phyloP scores from a whole-genome alignment of 2,329 filamentous ascomycete species.

The Aspergillus fumigatus region DNA sequence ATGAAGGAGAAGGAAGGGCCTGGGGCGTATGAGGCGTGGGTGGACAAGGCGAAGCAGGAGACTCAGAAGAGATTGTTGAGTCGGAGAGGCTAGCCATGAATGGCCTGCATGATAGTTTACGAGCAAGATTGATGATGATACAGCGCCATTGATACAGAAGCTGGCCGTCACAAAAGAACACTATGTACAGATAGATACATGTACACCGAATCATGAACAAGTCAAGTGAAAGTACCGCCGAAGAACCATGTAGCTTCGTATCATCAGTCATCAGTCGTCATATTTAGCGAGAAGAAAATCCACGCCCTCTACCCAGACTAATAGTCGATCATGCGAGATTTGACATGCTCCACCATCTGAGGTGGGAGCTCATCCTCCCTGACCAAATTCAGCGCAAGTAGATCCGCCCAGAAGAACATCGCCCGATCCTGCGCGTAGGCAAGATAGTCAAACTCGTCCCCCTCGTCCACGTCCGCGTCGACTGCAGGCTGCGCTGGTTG shows the following conservation, averaged over 20 bases:
- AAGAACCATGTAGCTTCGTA: neutral
- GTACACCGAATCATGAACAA: neutral
- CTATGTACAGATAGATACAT: neutral
- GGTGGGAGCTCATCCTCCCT: slow-evolving; percentile 70
- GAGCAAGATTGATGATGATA: neutral
- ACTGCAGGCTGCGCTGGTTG: slow-evolving; percentile 21
- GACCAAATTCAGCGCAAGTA: slow-evolving; percentile 70
- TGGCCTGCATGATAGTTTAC: neutral
- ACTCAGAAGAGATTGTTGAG: slow-evolving; percentile 39
- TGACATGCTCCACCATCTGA: slow-evolving; percentile 60
- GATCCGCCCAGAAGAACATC: slow-evolving; percentile 92
- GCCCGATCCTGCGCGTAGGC: slow-evolving; percentile 86
- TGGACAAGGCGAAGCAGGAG: slow-evolving; percentile 60
- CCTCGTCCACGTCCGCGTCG: slow-evolving; percentile 52
- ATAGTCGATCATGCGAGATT: slow-evolving; percentile 58
- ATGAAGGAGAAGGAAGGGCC: slow-evolving; percentile 65
- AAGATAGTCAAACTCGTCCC: slow-evolving; percentile 87
- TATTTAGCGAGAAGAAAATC: neutral
- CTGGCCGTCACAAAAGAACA: neutral
- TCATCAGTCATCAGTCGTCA: slow-evolving; percentile 8
- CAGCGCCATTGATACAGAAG: neutral
- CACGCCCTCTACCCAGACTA: slow-evolving; percentile 28
- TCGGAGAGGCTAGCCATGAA: slow-evolving; percentile 12
- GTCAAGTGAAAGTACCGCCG: neutral
- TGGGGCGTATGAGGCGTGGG: slow-evolving; percentile 70